Percentiles rank a stretch among this genome's conserved stretches.
Conservation (phyloP, 331 rosid genomes). For the Arachis monticola region DNA sequence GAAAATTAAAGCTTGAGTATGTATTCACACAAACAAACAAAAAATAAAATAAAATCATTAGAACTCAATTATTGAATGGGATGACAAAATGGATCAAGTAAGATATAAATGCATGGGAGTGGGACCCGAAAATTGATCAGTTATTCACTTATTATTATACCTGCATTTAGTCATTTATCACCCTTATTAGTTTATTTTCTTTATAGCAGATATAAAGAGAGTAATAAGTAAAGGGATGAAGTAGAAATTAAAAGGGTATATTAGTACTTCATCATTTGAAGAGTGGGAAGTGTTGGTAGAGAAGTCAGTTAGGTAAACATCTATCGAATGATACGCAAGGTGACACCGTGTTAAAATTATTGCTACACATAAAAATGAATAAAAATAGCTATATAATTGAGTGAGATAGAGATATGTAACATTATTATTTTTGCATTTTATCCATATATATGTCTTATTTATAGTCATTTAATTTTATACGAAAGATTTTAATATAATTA, state of each 20-base stretch:
- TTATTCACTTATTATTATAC: constrained; percentile 16
- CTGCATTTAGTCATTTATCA: constrained; percentile 40
- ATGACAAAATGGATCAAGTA: constrained; percentile 49
- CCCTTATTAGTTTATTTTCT: constrained; percentile 23
- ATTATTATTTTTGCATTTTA: constrained; percentile 8
- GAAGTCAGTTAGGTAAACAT: constrained; percentile 56
- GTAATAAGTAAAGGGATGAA: constrained; percentile 27
- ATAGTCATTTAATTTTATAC: too few species aligned
- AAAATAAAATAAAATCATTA: constrained; percentile 27
- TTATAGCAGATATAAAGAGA: not conserved
- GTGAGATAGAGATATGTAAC: not conserved
- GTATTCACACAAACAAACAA: not conserved
- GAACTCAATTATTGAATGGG: constrained; percentile 54
- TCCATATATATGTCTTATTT: not conserved
- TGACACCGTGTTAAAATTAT: constrained; percentile 41
- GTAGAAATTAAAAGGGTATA: constrained; percentile 30
- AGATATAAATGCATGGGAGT: constrained; percentile 41
- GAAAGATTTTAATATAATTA: too few species aligned
- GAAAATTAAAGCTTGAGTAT: not conserved
- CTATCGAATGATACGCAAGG: constrained; percentile 35
- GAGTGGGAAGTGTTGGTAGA: constrained; percentile 21
- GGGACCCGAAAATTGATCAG: constrained; percentile 55
- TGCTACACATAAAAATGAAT: not conserved
- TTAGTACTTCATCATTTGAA: constrained; percentile 36
- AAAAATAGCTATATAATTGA: constrained; percentile 32